phyloP scores from a whole-genome alignment of 2,329 filamentous ascomycete genomes.

The Penicillium sp. region DNA sequence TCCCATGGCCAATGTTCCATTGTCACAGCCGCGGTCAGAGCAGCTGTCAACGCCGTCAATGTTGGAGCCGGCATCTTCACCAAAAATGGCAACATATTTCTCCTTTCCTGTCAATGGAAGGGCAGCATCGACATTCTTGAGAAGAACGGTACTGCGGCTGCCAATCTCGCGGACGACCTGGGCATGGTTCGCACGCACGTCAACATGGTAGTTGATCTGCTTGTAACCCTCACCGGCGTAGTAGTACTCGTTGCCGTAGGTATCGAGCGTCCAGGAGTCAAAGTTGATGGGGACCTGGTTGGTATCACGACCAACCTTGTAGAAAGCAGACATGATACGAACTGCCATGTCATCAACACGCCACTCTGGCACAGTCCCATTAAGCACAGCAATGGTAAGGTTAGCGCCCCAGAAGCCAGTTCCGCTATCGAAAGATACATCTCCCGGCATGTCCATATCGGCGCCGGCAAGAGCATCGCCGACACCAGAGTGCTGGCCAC shows the following conservation, averaged over 20 bases:
- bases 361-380: conserved; percentile 84
- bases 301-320: conserved; percentile 57
- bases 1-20: conserved; percentile 60
- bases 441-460: conserved; percentile 83
- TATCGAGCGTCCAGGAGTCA: conserved; percentile 78
- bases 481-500: conserved; percentile 69
- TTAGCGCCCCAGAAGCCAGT: conserved; percentile 79
- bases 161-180: conserved; percentile 70
- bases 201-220: conserved; percentile 74
- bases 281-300: conserved; percentile 67
- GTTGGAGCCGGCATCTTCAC: conserved; percentile 77
- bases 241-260: conserved; percentile 65
- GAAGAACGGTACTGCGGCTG: conserved; percentile 75
- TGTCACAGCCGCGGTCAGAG: conserved; percentile 59
- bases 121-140: conserved; percentile 71
- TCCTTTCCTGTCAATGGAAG: conserved; percentile 74
- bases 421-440: conserved; percentile 71
- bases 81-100: conserved; percentile 71
- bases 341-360: conserved; percentile 88
- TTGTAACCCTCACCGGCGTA: conserved; percentile 59
- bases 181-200: conserved; percentile 75
- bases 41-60: conserved; percentile 75
- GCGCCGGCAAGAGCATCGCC: conserved; percentile 63
- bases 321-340: conserved; percentile 67
- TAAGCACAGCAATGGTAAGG: conserved; percentile 79